Percentiles rank a stretch among this genome's conserved stretches.
Conservation (phyloP, 2,329 filamentous ascomycete species). For the Sporothrix protearum region DNA sequence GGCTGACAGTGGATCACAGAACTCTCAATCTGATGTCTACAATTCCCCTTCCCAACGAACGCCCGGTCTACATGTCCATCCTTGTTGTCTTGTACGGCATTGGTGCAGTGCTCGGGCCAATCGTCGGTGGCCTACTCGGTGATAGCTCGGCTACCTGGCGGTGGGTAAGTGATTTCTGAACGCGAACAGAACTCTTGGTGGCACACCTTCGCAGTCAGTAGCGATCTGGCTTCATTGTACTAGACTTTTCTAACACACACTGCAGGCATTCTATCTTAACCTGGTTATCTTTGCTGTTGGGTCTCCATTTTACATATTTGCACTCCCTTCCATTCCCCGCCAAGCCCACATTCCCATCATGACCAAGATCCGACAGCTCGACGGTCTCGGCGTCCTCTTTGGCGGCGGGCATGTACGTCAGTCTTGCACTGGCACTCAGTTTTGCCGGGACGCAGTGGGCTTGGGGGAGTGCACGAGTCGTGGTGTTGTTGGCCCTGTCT, state of each 20-base stretch:
- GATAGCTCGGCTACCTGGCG: constrained; percentile 44
- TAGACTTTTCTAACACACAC: not conserved
- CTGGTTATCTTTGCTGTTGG: constrained; percentile 44
- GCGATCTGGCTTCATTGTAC: no score
- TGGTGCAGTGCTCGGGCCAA: constrained; percentile 46
- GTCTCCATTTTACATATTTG: constrained; percentile 33
- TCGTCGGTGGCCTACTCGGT: constrained; percentile 47
- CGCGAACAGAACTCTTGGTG: no score
- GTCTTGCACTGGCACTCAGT: constrained; percentile 47
- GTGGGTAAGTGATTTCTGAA: constrained; percentile 33
- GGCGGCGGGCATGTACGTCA: constrained; percentile 40
- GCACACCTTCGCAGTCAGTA: no score
- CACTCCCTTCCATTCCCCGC: constrained; percentile 32
- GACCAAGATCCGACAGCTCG: constrained; percentile 37
- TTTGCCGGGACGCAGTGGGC: constrained; percentile 49
- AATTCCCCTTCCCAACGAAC: constrained; percentile 32
- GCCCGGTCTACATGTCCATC: constrained; percentile 32
- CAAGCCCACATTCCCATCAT: constrained; percentile 24
- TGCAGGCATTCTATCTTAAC: constrained; percentile 52
- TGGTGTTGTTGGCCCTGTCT: constrained; percentile 26
- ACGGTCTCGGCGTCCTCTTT: constrained; percentile 46
- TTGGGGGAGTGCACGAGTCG: constrained; percentile 39
- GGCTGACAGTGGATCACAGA: not conserved
- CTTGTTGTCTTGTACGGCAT: constrained; percentile 41
- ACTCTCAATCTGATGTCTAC: constrained; percentile 30